Conservation (phyloP, 225 moss, liverwort and hornwort genomes). For the Asterella californica region DNA sequence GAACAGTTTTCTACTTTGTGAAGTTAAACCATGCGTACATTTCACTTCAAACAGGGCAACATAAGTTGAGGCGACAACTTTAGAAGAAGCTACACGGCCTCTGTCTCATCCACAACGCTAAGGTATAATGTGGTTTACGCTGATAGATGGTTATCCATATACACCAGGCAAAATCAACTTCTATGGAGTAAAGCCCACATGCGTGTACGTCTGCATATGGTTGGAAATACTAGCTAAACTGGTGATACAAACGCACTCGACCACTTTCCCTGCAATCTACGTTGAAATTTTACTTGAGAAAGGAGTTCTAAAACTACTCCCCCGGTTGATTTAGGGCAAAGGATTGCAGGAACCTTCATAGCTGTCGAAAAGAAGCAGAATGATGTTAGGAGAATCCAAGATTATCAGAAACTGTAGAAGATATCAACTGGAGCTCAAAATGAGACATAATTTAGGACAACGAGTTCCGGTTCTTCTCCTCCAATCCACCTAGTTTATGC, state of each 20-base stretch:
- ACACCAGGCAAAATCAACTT: neutral
- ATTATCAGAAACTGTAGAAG: neutral
- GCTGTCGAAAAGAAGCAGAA: neutral
- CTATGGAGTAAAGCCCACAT: too few species aligned
- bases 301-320: too few species aligned
- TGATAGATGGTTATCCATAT: neutral
- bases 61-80: too few species aligned
- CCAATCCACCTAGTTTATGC: too few species aligned
- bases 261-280: neutral
- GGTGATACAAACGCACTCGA: neutral
- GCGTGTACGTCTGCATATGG: neutral
- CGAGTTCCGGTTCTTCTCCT: neutral
- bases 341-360: too few species aligned
- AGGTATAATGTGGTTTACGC: neutral
- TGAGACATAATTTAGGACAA: neutral
- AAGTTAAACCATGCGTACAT: too few species aligned
- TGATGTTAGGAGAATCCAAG: neutral
- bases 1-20: too few species aligned
- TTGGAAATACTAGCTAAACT: neutral
- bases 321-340: too few species aligned
- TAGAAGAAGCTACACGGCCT: too few species aligned
- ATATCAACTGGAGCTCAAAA: neutral
- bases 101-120: neutral
- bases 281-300: too few species aligned
- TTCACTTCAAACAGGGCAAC: too few species aligned